Base-by-base conservation (phyloP, 2,329 filamentous ascomycete species). In the Pseudocercospora ulei region DNA sequence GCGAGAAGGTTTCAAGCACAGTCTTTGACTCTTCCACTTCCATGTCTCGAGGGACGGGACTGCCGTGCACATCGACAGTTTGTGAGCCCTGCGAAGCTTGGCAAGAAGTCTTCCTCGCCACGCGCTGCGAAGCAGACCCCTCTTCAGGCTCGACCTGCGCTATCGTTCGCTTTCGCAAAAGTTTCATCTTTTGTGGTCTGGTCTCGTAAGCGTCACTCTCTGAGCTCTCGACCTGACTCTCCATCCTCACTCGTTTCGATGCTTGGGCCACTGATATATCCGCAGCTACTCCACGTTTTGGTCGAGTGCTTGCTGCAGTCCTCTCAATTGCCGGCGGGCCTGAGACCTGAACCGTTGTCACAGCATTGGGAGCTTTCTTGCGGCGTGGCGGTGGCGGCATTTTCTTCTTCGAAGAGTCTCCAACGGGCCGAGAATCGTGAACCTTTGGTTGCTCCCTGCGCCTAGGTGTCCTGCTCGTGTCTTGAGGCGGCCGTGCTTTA, bases 1-100 rank as follows among this genome's bases (percentile, higher is more conserved):
- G 53, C 2, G 50, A 53, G 43, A 39, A 56, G 2, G 33, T 43
- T 34, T 57, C 54, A 8, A 57, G 40, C 0, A 48, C 55, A n/a
- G 53, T 56, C 7, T 24, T 19, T 1, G 43, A 26, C 5, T 44
- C 40, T 3, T 38, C 31, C 3, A 56, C 48, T 1, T 52, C 41
- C 39, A 56, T 43, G 5, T 48, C 41, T 16, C 43, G 41, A 9
- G 56, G 55, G 3, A 57, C 45, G 2, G 56, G 56, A 37, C 56
- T 58, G n/a, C 56, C 56, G 14, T 45, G 18, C 3, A 52, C 17
- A 36, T 58, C 55, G 5, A 57, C 55, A 3, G 45, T 53, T 19
- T 53, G 52, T 2, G 44, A 51, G 16, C 47, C 48, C 30, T 54
- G 46, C 3, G 55, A 52, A 3, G 17, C 38, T 11, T 50, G 41